Percentiles rank a stretch among this genome's conserved stretches.
Evolutionary conservation across 2,329 filamentous ascomycete genomes (phyloP).

Genomic region (Paraconiothyrium brasiliense): DNA sequence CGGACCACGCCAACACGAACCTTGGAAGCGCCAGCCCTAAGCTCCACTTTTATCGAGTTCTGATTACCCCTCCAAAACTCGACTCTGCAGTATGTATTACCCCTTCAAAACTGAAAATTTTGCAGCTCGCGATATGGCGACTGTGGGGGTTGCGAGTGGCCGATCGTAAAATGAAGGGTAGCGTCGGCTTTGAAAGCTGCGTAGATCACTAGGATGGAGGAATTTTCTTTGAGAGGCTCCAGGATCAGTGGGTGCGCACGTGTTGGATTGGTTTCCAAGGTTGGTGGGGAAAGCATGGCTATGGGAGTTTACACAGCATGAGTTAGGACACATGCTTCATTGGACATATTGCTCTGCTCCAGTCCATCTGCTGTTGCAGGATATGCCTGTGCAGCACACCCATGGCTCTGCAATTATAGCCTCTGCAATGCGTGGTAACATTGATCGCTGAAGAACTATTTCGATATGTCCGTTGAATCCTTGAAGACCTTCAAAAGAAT

Average conservation of each 20-base stretch:
- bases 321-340: neutral
- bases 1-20: slow-evolving; percentile 5
- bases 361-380: neutral
- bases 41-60: slow-evolving; percentile 23
- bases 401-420: neutral
- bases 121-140: slow-evolving; percentile 14
- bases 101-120: slow-evolving; percentile 51
- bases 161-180: slow-evolving; percentile 23
- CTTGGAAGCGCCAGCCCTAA: slow-evolving; percentile 1
- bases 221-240: neutral
- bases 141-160: slow-evolving; percentile 14
- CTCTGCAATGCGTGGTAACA: neutral
- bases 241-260: slow-evolving; percentile 18
- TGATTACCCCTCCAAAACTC: slow-evolving; percentile 45
- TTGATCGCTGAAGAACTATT: neutral
- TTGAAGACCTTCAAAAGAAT: neutral
- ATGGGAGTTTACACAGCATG: neutral
- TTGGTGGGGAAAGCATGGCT: neutral
- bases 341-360: neutral
- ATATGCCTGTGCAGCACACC: neutral
- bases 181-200: slow-evolving; percentile 30
- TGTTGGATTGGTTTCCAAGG: slow-evolving; percentile 16
- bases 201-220: slow-evolving; percentile 17
- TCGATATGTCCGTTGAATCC: neutral
- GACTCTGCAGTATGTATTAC: slow-evolving; percentile 36